Conservation (phyloP, 441 rosid genomes). For the Breynia disticha region DNA sequence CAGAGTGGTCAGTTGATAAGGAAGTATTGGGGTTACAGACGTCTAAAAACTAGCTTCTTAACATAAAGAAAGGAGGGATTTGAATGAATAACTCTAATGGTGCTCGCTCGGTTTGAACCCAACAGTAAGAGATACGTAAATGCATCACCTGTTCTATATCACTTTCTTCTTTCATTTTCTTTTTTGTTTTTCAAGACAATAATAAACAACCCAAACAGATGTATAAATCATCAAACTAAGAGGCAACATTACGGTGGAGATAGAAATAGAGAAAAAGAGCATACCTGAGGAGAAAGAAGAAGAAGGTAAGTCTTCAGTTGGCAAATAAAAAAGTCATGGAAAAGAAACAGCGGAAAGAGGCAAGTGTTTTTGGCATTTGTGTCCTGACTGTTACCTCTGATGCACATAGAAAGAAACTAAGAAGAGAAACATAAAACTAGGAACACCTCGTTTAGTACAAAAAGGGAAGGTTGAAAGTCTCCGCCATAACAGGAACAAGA, state of each 20-base stretch:
- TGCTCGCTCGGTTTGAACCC: too few relatives aligned
- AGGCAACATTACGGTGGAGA: neutral
- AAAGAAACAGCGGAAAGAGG: slow-evolving; percentile 2
- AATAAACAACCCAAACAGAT: too few relatives aligned
- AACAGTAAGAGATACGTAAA: too few relatives aligned
- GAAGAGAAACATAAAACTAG: neutral
- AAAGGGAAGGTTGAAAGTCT: slow-evolving; percentile 19
- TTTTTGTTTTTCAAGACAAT: too few relatives aligned
- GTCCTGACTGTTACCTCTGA: neutral
- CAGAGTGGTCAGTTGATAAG: too few relatives aligned
- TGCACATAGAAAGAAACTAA: neutral
- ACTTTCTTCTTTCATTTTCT: too few relatives aligned
- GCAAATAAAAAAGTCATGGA: neutral
- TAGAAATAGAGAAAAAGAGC: too few relatives aligned
- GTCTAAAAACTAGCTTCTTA: too few relatives aligned
- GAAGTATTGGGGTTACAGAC: too few relatives aligned
- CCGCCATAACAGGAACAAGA: slow-evolving; percentile 29
- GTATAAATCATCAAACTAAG: neutral
- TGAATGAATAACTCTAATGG: too few relatives aligned
- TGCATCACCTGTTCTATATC: too few relatives aligned
- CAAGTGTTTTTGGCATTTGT: neutral
- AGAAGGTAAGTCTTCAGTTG: neutral
- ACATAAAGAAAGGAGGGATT: too few relatives aligned
- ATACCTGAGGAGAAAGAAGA: slow-evolving; percentile 23
- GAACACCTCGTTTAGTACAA: neutral